These are phyloP conservation scores for Cadophora malorum DNA, from an alignment of 2,329 filamentous ascomycete species.

Conservation along the genomic window DNA sequence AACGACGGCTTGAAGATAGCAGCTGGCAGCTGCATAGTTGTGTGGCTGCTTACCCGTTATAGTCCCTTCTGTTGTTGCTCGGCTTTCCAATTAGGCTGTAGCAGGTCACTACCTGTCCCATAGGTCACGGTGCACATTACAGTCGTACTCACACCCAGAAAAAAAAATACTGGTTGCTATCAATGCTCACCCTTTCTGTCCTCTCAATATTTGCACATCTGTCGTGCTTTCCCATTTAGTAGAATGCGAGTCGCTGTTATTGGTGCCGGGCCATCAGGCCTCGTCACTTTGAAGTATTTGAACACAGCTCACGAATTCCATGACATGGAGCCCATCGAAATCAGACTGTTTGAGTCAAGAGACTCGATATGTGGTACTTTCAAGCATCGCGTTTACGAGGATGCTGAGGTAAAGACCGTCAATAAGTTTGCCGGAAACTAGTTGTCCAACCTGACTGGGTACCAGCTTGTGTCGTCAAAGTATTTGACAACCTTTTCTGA, in stretches of 20 bases:
- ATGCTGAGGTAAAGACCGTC: conserved; percentile 48
- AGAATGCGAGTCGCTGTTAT: conserved; percentile 46
- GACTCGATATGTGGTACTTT: conserved; percentile 55
- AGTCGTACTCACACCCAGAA: neutral
- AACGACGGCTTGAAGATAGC: neutral
- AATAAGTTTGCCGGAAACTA: neutral
- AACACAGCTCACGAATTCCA: conserved; percentile 47
- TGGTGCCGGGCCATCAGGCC: neutral
- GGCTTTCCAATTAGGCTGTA: neutral
- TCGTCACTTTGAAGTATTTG: conserved; percentile 43
- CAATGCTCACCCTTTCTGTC: neutral
- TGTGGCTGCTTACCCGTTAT: neutral
- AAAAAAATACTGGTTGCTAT: neutral
- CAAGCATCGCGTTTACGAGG: conserved; percentile 54
- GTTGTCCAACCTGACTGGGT: neutral
- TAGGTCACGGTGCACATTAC: neutral
- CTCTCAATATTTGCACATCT: neutral
- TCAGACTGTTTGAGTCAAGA: conserved; percentile 52
- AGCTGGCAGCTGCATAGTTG: neutral
- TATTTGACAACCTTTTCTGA: neutral
- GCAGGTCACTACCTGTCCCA: neutral
- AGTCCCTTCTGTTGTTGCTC: neutral
- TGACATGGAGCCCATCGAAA: conserved; percentile 47
- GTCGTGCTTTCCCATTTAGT: neutral
- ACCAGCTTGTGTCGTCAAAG: neutral